Conservation (phyloP, 371 early-diverging fungal species). For the Dinochytrium kinnereticum region DNA sequence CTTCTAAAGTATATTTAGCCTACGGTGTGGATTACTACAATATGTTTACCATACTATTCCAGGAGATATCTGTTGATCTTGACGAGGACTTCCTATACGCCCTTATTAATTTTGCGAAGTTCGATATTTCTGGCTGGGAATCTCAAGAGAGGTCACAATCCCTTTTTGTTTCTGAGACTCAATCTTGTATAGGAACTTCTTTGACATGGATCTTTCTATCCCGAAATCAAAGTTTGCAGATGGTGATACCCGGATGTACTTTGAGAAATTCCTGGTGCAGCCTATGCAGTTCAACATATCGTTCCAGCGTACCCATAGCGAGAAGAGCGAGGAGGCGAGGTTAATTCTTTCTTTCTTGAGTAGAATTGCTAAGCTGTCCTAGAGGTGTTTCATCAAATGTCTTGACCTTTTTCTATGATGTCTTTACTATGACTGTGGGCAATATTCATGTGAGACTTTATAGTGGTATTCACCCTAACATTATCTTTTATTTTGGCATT, state of each 20-base stretch:
- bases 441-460: constrained; percentile 79
- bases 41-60: constrained; percentile 85
- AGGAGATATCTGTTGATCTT: constrained; percentile 90
- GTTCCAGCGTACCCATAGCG: constrained; percentile 84
- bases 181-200: constrained; percentile 33
- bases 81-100: constrained; percentile 90
- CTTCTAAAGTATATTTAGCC: constrained; percentile 41
- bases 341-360: constrained; percentile 28
- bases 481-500: neutral
- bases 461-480: neutral
- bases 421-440: constrained; percentile 95
- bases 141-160: constrained; percentile 38
- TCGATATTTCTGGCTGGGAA: constrained; percentile 68
- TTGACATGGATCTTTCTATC: constrained; percentile 50
- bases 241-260: constrained; percentile 80
- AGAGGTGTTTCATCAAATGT: constrained; percentile 40
- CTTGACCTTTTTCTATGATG: constrained; percentile 70
- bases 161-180: neutral
- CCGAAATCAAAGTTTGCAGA: constrained; percentile 74
- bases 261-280: constrained; percentile 92
- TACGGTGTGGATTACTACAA: constrained; percentile 91
- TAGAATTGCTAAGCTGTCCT: too few species aligned
- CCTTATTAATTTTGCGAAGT: constrained; percentile 82
- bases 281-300: constrained; percentile 94
- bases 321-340: constrained; percentile 63